Evolutionary conservation across 805 yeast species (phyloP).

Genomic region (Cyberlindnera subsufficiens): DNA sequence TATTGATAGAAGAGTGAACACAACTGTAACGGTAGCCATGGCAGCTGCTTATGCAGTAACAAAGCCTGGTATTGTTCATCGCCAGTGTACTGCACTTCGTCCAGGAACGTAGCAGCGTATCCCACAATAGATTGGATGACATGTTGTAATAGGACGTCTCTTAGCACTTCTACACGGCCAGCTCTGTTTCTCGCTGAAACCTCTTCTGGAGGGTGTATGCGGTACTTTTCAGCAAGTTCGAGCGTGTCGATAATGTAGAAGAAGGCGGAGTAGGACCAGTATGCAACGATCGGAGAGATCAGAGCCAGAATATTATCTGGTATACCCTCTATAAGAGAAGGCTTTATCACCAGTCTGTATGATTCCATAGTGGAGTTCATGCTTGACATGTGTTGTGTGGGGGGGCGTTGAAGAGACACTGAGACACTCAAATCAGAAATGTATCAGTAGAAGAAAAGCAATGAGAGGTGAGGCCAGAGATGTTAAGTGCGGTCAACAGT

Average conservation of each 20-base stretch:
- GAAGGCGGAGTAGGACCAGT: constrained; percentile 72
- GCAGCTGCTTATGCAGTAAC: constrained; percentile 28
- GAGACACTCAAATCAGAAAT: not conserved
- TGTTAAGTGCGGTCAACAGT: too few relatives aligned
- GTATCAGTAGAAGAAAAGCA: not conserved
- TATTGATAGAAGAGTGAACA: constrained; percentile 54
- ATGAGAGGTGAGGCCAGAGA: too few relatives aligned
- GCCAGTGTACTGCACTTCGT: constrained; percentile 48
- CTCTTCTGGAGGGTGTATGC: constrained; percentile 92
- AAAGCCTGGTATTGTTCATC: constrained; percentile 43
- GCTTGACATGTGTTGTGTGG: not conserved
- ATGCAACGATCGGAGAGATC: constrained; percentile 69
- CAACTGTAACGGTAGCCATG: constrained; percentile 38
- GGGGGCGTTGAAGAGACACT: not conserved
- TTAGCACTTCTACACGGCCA: constrained; percentile 57
- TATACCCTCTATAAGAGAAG: constrained; percentile 48
- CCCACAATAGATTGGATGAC: constrained; percentile 77
- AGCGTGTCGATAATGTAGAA: constrained; percentile 73
- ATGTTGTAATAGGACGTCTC: constrained; percentile 84
- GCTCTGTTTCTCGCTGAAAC: constrained; percentile 73
- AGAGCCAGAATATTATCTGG: constrained; percentile 73
- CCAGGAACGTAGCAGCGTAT: constrained; percentile 44
- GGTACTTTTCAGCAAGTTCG: constrained; percentile 71
- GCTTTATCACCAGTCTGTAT: constrained; percentile 23
- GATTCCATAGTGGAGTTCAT: constrained; percentile 8